Percentiles rank a stretch among this genome's conserved stretches.
These are phyloP conservation scores for Pulveroboletus sp. DNA, from an alignment of 1,284 basidiomycete species.

Conservation along the genomic window DNA sequence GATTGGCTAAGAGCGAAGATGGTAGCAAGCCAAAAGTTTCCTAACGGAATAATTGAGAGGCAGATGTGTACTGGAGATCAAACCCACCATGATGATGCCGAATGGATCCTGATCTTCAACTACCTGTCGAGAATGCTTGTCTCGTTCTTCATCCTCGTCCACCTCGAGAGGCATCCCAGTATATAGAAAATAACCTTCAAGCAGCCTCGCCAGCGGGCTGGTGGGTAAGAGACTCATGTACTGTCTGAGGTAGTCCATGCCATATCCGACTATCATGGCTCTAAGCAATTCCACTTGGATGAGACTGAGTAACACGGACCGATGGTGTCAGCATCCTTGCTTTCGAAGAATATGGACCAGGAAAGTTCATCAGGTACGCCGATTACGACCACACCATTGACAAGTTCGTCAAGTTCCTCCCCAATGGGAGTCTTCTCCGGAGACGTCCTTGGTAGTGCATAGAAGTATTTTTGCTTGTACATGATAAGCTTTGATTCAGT, in stretches of 20 bases:
- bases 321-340: slow-evolving; percentile 68
- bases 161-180: slow-evolving; percentile 51
- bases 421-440: slow-evolving; percentile 52
- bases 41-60: slow-evolving; percentile 39
- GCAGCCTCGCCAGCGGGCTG: slow-evolving; percentile 56
- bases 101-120: slow-evolving; percentile 47
- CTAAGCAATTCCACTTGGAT: neutral
- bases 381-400: slow-evolving; percentile 73
- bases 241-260: slow-evolving; percentile 58
- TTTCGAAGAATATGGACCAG: slow-evolving; percentile 81
- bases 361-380: slow-evolving; percentile 75
- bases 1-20: slow-evolving; percentile 71
- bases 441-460: slow-evolving; percentile 51
- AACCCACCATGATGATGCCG: slow-evolving; percentile 54
- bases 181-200: slow-evolving; percentile 71
- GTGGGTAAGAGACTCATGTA: slow-evolving; percentile 73
- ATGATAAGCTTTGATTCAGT: slow-evolving; percentile 73
- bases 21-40: slow-evolving; percentile 57
- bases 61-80: neutral
- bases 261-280: slow-evolving; percentile 59
- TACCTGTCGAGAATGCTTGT: slow-evolving; percentile 35
- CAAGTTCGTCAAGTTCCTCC: slow-evolving; percentile 67
- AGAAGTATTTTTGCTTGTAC: slow-evolving; percentile 59
- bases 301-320: slow-evolving; percentile 47
- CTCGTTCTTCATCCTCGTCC: slow-evolving; percentile 44